Conservation (phyloP, 495 filamentous ascomycete species). For the Trichoderma gamsii region DNA sequence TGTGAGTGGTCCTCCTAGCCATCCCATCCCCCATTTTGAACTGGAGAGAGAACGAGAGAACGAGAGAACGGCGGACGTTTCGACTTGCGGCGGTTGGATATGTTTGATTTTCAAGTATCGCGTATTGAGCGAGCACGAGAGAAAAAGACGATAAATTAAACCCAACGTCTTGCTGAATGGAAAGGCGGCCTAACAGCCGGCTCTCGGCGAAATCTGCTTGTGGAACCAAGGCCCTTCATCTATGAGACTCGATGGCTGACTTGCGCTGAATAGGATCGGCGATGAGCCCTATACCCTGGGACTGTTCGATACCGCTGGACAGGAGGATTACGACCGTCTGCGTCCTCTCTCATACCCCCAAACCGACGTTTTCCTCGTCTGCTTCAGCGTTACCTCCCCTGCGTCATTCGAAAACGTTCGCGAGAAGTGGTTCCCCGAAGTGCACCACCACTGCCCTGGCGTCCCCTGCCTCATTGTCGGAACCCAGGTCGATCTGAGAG, state of each 20-base stretch:
- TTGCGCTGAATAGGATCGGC: slow-evolving; percentile 67
- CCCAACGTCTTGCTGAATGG: neutral
- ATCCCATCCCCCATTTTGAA: neutral
- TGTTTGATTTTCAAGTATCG: neutral
- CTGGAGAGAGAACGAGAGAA: slow-evolving; percentile 12
- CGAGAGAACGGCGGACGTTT: neutral
- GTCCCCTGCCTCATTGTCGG: slow-evolving; percentile 97
- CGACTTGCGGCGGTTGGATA: neutral
- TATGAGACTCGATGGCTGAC: slow-evolving; percentile 20
- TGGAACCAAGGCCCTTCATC: neutral
- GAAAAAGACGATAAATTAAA: neutral
- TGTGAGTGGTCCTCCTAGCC: slow-evolving; percentile 57
- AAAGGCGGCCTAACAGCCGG: neutral
- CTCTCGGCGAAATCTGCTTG: neutral
- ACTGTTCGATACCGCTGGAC: slow-evolving; percentile 95
- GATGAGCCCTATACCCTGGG: slow-evolving; percentile 98
- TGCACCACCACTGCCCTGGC: slow-evolving; percentile 96
- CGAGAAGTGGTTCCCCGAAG: slow-evolving; percentile 98
- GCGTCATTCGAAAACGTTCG: slow-evolving; percentile 98
- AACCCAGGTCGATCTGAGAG: slow-evolving; percentile 93
- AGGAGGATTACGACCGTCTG: slow-evolving; percentile 98
- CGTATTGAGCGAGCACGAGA: neutral
- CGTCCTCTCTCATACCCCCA: slow-evolving; percentile 95
- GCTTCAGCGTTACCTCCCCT: slow-evolving; percentile 97
- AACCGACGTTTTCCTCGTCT: slow-evolving; percentile 97